Base-by-base conservation (phyloP, 2,329 filamentous ascomycete species). In the Monilinia laxa region DNA sequence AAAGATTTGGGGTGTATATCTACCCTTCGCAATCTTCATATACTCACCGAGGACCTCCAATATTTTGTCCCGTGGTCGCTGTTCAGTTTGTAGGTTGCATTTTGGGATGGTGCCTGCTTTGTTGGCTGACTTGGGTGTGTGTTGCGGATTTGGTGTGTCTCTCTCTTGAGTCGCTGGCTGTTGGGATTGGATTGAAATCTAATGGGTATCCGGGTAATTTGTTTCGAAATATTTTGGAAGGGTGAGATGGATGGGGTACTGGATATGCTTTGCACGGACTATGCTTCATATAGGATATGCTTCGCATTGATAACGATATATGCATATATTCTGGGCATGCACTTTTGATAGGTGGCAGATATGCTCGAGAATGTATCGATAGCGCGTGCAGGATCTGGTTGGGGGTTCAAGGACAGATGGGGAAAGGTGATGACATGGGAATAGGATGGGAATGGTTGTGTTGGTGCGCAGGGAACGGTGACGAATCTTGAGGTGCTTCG, bases 371-470 rank as follows among this genome's bases (percentile, higher is more conserved):
- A 54, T 35, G 18, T 12, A 54, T 54, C 18, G 10, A 1, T 4
- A 54, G 20, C 10, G 16, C 6, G 18, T 54, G 52, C 16, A 54
- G 9, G 20, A 35, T n/a, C 28, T 28, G 9, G 9, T 54, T 54
- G 16, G n/a, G 35, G 28, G n/a, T n/a, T n/a, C 9, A 35, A 35
- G 20, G 52, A 31, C 3, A 5, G 11, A 28, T n/a, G 52, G 4
- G 20, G 28, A 12, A n/a, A 10, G 12, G 25, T 20, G 9, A 54
- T 31, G 25, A 54, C 20, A 49, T 49, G 20, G 20, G 10, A 11
- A 54, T n/a, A n/a, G 28, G 51, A 4, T 53, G 5, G 25, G 25
- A 54, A 31, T 67, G n/a, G 62, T 66, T n/a, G 31, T 54, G 16
- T 20, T n/a, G 2, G 53, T 3, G 28, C 28, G 9, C 9, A 3